Conservation (phyloP, 2,329 filamentous ascomycete genomes). For the Sporothrix sp. region DNA sequence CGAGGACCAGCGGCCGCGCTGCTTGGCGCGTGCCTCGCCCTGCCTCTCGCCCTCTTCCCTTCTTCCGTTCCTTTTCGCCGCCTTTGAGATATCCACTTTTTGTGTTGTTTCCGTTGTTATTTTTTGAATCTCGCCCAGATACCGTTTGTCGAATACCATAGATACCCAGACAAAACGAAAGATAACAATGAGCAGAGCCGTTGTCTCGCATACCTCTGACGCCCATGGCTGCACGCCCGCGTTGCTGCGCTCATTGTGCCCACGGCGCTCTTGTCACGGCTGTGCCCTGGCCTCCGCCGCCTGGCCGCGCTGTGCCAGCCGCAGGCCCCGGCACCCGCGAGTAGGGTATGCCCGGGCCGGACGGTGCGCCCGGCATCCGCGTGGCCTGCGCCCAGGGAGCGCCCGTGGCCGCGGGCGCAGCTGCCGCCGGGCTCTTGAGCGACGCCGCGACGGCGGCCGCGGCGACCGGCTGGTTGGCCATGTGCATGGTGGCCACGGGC, state of each 20-base stretch:
- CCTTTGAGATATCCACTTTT: conserved; percentile 17
- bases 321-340: too few relatives aligned
- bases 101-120: not conserved
- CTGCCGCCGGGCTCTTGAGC: not conserved
- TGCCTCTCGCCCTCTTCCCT: not conserved
- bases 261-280: conserved; percentile 37
- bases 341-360: conserved; percentile 28
- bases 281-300: not conserved
- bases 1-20: too few relatives aligned
- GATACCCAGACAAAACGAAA: conserved; percentile 10
- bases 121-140: conserved; percentile 4
- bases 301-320: too few relatives aligned
- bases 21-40: too few relatives aligned
- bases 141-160: conserved; percentile 8
- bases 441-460: conserved; percentile 2
- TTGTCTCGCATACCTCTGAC: not conserved
- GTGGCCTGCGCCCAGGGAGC: conserved; percentile 23
- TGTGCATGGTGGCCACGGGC: conserved; percentile 44
- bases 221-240: too few relatives aligned
- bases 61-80: conserved; percentile 3
- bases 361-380: conserved; percentile 18
- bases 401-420: conserved; percentile 9
- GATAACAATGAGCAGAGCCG: not conserved
- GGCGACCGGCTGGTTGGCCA: conserved; percentile 41
- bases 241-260: conserved; percentile 27